phyloP scores from a whole-genome alignment of 1,284 basidiomycete species.

The Cryptococcus hybrid region DNA sequence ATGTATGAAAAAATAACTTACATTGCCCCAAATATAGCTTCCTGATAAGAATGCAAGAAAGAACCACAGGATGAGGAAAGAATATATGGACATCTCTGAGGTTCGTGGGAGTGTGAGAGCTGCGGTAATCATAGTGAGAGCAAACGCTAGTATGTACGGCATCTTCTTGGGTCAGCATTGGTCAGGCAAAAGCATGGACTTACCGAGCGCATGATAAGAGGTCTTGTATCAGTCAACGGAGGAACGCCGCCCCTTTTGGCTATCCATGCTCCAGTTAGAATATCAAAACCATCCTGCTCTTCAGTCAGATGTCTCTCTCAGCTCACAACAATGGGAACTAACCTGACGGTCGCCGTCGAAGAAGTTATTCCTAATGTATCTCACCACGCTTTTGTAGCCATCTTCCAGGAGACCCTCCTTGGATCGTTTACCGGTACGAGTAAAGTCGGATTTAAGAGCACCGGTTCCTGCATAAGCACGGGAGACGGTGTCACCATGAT shows the following conservation, averaged over 20 bases:
- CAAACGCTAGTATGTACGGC: constrained; percentile 78
- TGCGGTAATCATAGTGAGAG: constrained; percentile 81
- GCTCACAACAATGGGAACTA: constrained; percentile 10
- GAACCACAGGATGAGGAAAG: constrained; percentile 78
- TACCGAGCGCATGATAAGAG: constrained; percentile 77
- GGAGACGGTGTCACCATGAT: constrained; percentile 91
- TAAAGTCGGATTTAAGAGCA: constrained; percentile 96
- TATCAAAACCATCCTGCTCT: constrained; percentile 60
- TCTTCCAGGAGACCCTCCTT: constrained; percentile 78
- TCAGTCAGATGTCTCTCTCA: neutral
- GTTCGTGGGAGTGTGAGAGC: constrained; percentile 78
- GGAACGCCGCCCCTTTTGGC: constrained; percentile 68
- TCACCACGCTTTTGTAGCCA: constrained; percentile 77
- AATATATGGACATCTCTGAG: constrained; percentile 52
- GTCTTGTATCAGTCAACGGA: constrained; percentile 73
- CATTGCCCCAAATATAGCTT: constrained; percentile 69
- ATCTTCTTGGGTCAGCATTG: constrained; percentile 56
- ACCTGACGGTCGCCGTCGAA: constrained; percentile 85
- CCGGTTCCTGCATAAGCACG: constrained; percentile 93
- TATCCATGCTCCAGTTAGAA: constrained; percentile 88
- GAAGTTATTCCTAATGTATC: constrained; percentile 97
- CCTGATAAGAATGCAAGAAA: constrained; percentile 61
- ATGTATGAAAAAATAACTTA: constrained; percentile 21
- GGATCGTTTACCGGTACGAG: constrained; percentile 86
- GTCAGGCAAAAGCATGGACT: constrained; percentile 33